phyloP scores from a whole-genome alignment of 495 filamentous ascomycete species.

The Talaromyces wortmannii region DNA sequence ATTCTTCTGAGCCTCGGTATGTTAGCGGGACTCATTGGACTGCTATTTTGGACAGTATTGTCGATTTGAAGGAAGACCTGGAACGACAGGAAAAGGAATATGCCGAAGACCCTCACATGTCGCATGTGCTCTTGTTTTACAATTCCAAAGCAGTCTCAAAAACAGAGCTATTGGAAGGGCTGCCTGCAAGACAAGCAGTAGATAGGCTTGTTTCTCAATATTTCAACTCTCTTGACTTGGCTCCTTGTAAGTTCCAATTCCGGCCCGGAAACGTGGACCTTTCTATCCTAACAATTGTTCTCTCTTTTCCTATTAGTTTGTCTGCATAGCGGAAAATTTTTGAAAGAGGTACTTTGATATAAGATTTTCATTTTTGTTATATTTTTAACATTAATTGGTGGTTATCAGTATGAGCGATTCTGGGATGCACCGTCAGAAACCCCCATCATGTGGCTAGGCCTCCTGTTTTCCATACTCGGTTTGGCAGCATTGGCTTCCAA shows the following conservation, averaged over 20 bases:
- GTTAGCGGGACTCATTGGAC: neutral
- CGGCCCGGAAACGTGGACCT: neutral
- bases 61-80: neutral
- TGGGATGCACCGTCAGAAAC: conserved; percentile 12
- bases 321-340: conserved; percentile 10
- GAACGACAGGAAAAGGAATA: neutral
- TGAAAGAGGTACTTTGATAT: conserved; percentile 5
- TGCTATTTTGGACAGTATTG: neutral
- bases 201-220: conserved; percentile 11
- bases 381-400: neutral
- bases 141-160: neutral
- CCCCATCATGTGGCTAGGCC: conserved; percentile 23
- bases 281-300: neutral
- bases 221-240: neutral
- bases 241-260: neutral
- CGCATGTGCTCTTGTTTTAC: conserved; percentile 1
- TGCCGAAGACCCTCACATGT: neutral
- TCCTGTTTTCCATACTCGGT: conserved; percentile 19
- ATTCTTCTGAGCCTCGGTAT: neutral
- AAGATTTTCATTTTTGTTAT: no score
- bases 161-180: conserved; percentile 6
- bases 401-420: conserved; percentile 19
- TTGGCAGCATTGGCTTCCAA: conserved; percentile 10
- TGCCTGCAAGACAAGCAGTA: conserved; percentile 2
- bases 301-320: neutral